phyloP scores from a whole-genome alignment of 495 filamentous ascomycete species.

The Aspergillus mulundensis region DNA sequence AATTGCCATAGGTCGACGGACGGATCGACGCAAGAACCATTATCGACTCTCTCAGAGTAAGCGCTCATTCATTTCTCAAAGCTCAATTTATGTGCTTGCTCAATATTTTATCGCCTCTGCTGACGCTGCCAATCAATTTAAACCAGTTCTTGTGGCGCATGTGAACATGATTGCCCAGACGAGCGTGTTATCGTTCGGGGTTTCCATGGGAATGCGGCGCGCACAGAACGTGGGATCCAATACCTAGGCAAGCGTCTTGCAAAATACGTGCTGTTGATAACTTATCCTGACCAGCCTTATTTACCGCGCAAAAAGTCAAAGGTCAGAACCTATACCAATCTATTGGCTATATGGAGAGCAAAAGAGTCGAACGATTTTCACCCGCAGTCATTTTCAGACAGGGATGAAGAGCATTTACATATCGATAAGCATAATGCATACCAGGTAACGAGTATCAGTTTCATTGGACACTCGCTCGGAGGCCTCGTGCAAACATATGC shows the following conservation, averaged over 20 bases:
- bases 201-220: conserved; percentile 82
- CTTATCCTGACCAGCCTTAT: conserved; percentile 87
- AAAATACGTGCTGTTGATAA: conserved; percentile 83
- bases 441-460: conserved; percentile 91
- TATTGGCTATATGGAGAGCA: conserved; percentile 29
- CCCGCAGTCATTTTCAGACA: conserved; percentile 3
- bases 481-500: conserved; percentile 92
- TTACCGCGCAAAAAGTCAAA: conserved; percentile 61
- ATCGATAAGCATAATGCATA: conserved; percentile 56
- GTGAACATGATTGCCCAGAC: conserved; percentile 55
- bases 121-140: neutral
- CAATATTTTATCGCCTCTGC: neutral
- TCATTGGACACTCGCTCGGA: conserved; percentile 89
- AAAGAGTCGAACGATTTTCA: conserved; percentile 10
- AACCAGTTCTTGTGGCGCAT: conserved; percentile 22
- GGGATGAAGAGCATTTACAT: conserved; percentile 12
- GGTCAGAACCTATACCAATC: conserved; percentile 31
- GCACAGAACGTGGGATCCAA: conserved; percentile 92
- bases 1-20: conserved; percentile 17
- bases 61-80: neutral
- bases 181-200: conserved; percentile 93
- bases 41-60: neutral
- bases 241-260: conserved; percentile 93
- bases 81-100: too few species aligned
- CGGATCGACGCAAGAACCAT: neutral